Base-by-base conservation (phyloP, 495 filamentous ascomycete species). In the Immersiella caudata region DNA sequence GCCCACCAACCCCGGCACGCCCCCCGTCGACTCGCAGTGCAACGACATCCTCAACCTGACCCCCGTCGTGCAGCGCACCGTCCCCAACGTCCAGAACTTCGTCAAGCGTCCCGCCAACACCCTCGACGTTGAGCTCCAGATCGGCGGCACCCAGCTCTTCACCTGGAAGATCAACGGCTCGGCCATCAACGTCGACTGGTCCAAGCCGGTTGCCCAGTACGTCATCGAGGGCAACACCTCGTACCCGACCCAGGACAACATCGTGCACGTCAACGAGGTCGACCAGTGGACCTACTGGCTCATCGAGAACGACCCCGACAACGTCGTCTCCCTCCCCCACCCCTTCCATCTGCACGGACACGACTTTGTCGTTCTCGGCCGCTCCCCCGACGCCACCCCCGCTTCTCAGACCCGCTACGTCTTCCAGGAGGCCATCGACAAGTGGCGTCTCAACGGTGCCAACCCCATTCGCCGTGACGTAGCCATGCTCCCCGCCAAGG, bases 401-500 rank as follows among this genome's bases (percentile, higher is more conserved):
- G 59, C 20, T 8, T 52, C 60, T 1, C 68, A 74, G 24, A 63
- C 61, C 0, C 67, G 61, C 61, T 76, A 65, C 65, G 49, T 62
- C 75, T 87, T 82, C 75, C 76, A 67, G 66, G 51, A 72, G 27
- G 51, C 68, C 24, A 50, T 66, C 20, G 70, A 80, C 66, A 35
- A 65, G 0, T 1, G 16, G 65, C 52, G 54, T 1, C 70, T 86
- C 27, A 80, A 81, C 24, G 72, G 79, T 46, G 52, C 62, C n/a
- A 89, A 84, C 73, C 88, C 89, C 1, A 79, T 82, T 0, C 81
- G 89, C 1, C 81, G 90, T 8, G 89, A 92, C 75, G 84, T 85
- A 0, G 81, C 86, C 7, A 80, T 89, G 71, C 73, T 90, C 0
- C 72, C 74, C 1, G 67, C 73, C 9, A 35, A 49, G 6, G 84